Base-by-base conservation (phyloP, 768 basidiomycete genomes). In the Kwoniella dejecticola region DNA sequence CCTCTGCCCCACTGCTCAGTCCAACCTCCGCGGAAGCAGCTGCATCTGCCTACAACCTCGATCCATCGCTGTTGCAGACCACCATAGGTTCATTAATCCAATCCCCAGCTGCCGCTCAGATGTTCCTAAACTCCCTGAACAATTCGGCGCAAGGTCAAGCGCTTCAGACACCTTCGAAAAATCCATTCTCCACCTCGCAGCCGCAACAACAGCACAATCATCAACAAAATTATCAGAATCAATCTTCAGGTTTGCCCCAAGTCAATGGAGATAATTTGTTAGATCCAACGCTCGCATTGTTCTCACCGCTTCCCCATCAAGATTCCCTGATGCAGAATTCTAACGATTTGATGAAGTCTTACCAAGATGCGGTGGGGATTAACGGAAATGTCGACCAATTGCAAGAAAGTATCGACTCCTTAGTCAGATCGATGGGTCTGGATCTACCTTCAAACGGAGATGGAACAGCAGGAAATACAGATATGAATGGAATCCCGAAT, bases 321-420 rank as follows among this genome's bases (percentile, higher is more conserved):
- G 56, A 68, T 72, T 57, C 75, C 8, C 66, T 80, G 7, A 76
- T 80, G 31, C 62, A 72, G 12, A 77, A 79, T 19, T 77, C 79
- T 0, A 80, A 82, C 1, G 77, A 81, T 30, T 75, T 88, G 52
- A 82, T 86, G 49, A 82, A 83, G 66, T 79, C 83, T 0, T 90
- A 88, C 82, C 83, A 81, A 47, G 82, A 81, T 31, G 81, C 89
- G 0, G 74, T 82, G 26, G 87, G 88, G 63, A 86, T 92, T 45
- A 85, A 87, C 60, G 82, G 83, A 46, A 88, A 89, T 57, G 88
- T 92, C 26, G 86, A 87, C 64, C 84, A 85, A 36, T 78, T 91
- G 54, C 85, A 88, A 63, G 81, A 79, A 12, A 86, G 84, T 61
- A 86, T 94, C 42, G 84, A 89, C 60, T 84, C 84, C 5, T 81